A percentile compares a stretch with the other conserved stretches of the same genome.
Evolutionary conservation across 2,329 filamentous ascomycete species (phyloP).

Genomic region (Aspergillus clavatus): DNA sequence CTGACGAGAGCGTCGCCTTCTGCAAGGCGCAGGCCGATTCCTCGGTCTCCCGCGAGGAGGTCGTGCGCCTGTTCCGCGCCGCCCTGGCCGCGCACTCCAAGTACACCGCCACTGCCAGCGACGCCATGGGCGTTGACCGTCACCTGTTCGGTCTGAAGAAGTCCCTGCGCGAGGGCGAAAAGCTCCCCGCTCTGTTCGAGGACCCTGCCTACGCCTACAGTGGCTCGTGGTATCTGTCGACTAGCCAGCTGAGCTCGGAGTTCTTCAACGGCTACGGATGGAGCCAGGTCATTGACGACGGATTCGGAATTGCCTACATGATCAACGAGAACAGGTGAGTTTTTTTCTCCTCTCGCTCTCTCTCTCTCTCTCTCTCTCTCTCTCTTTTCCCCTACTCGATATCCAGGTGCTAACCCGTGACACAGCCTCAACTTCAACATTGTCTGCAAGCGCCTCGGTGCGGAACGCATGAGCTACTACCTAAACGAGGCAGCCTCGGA

Average conservation of each 20-base stretch:
- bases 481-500: slow-evolving; percentile 90
- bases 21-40: slow-evolving; percentile 80
- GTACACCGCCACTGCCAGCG: slow-evolving; percentile 83
- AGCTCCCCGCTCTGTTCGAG: slow-evolving; percentile 74
- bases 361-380: too few relatives aligned
- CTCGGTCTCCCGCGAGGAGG: slow-evolving; percentile 57
- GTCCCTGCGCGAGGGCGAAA: slow-evolving; percentile 72
- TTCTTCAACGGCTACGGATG: slow-evolving; percentile 99
- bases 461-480: slow-evolving; percentile 91
- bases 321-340: slow-evolving; percentile 92
- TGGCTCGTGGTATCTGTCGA: slow-evolving; percentile 81
- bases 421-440: slow-evolving; percentile 93
- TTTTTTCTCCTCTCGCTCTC: background rate
- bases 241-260: slow-evolving; percentile 86
- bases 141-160: slow-evolving; percentile 98
- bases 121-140: slow-evolving; percentile 90
- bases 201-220: slow-evolving; percentile 85
- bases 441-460: slow-evolving; percentile 86
- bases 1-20: slow-evolving; percentile 85
- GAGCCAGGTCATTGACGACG: slow-evolving; percentile 94
- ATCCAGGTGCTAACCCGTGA: slow-evolving; percentile 9
- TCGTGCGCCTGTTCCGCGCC: slow-evolving; percentile 71
- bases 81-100: slow-evolving; percentile 78
- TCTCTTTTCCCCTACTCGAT: too few relatives aligned
- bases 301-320: slow-evolving; percentile 98